Base-by-base conservation (phyloP, 306 rosid genomes). In the Carpinus fangiana region DNA sequence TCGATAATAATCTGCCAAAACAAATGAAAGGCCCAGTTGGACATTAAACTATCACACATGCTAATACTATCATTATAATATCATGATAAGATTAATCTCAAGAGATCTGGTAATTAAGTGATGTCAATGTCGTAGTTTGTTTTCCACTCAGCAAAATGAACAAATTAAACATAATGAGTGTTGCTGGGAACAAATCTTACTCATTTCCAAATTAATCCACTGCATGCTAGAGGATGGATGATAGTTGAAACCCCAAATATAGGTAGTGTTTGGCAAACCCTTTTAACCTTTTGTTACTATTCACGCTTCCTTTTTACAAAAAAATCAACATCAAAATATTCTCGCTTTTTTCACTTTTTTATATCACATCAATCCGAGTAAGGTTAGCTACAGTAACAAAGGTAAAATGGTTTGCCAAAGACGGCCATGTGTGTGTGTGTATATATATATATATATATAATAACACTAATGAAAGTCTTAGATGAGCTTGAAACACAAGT, bases 1-100 rank as follows among this genome's bases (percentile, higher is more conserved):
- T 92, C 47, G 90, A 89, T 64, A 83, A 85, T 73, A 89, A 87
- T 83, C 98, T 94, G 91, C 16, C 4, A 85, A 79, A 78, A 74
- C 21, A 77, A 81, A 83, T 73, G 51, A 47, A 17, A 16, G 13
- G 72, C 3, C 23, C 8, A 66, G 72, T 66, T 66, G 51, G 11
- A 64, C 14, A 28, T 64, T 64, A 14, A 36, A 31, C 20, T 5
- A 64, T 61, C 38, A 36, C 45, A 64, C 47, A 34, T 34, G 70
- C 46, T 34, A 64, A 64, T 13, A 28, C 20, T 14, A 62, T 62
- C 9, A 28, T 28, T 6, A 41, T 2, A 41, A 70, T 17, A 12
- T 2, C 38, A 23, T 26, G 38, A 60, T 60, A 26, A 47, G 14
- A 60, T 60, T 13, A 60, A 60, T 60, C 66, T 26, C 31, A 60